Conservation (phyloP, 345 rosid species). For the Arabidopsis suecica region DNA sequence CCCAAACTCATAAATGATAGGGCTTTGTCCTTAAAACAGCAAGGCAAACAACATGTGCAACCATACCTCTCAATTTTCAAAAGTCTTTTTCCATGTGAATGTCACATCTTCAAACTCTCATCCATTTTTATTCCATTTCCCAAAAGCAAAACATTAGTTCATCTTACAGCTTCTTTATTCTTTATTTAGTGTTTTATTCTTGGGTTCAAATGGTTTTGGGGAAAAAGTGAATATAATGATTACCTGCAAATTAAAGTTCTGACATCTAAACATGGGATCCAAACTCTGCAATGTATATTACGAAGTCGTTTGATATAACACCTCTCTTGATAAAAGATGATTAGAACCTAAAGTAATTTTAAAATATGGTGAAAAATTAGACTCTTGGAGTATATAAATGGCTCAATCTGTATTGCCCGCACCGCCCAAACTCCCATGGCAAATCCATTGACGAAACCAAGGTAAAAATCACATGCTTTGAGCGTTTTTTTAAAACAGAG, state of each 20-base stretch:
- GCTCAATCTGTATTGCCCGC: not conserved
- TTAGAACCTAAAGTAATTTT: not conserved
- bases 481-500: slow-evolving; percentile 11
- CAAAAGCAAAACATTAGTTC: slow-evolving; percentile 30
- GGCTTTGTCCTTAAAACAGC: slow-evolving; percentile 41
- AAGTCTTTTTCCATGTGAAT: slow-evolving; percentile 42
- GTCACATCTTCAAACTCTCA: slow-evolving; percentile 39
- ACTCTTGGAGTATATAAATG: slow-evolving; percentile 11
- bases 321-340: not conserved
- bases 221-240: slow-evolving; percentile 6
- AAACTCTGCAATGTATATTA: not conserved
- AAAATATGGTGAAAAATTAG: not conserved
- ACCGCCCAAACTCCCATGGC: slow-evolving; percentile 41
- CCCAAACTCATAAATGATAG: slow-evolving; percentile 41
- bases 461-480: slow-evolving; percentile 43
- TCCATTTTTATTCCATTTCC: slow-evolving; percentile 10
- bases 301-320: not conserved
- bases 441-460: slow-evolving; percentile 42
- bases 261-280: slow-evolving; percentile 23
- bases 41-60: slow-evolving; percentile 46
- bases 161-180: slow-evolving; percentile 38
- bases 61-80: slow-evolving; percentile 38
- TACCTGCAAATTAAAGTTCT: not conserved
- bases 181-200: not conserved
- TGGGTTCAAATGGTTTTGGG: slow-evolving; percentile 4